phyloP scores from a whole-genome alignment of 768 basidiomycete species.

The Termitomyces sp. region DNA sequence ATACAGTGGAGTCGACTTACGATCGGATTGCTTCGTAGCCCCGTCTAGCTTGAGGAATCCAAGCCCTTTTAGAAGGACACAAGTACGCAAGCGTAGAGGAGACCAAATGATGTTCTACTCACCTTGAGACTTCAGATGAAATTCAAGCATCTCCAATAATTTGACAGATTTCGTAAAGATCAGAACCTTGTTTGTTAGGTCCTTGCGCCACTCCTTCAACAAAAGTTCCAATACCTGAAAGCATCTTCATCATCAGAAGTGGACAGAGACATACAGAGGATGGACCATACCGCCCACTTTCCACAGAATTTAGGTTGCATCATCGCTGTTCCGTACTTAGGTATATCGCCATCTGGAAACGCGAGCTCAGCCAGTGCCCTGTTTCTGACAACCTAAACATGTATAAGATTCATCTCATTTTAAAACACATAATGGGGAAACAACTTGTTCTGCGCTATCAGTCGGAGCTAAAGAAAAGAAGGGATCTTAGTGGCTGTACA shows the following conservation, averaged over 20 bases:
- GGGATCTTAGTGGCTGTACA: not conserved
- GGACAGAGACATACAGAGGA: not conserved
- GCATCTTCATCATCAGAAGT: not conserved
- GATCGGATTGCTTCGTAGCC: conserved; percentile 55
- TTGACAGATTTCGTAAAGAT: conserved; percentile 94
- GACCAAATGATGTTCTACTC: conserved; percentile 6
- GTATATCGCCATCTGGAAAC: conserved; percentile 52
- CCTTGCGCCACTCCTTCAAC: conserved; percentile 62
- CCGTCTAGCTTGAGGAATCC: conserved; percentile 78
- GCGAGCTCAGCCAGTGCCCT: conserved; percentile 54
- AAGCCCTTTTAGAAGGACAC: conserved; percentile 29
- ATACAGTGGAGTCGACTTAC: conserved; percentile 36
- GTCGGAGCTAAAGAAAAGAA: conserved; percentile 43
- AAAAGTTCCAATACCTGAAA: conserved; percentile 59
- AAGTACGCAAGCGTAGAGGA: not conserved
- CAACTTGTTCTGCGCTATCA: conserved; percentile 66
- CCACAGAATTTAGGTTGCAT: conserved; percentile 68
- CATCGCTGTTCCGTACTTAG: conserved; percentile 58
- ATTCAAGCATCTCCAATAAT: conserved; percentile 79
- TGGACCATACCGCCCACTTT: conserved; percentile 70
- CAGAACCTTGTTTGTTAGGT: conserved; percentile 75
- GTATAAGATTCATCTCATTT: not conserved
- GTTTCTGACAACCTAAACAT: conserved; percentile 34
- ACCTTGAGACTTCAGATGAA: conserved; percentile 61
- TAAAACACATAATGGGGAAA: not conserved